phyloP scores from a whole-genome alignment of 495 filamentous ascomycete genomes.

The Hypoxylon trugodes region DNA sequence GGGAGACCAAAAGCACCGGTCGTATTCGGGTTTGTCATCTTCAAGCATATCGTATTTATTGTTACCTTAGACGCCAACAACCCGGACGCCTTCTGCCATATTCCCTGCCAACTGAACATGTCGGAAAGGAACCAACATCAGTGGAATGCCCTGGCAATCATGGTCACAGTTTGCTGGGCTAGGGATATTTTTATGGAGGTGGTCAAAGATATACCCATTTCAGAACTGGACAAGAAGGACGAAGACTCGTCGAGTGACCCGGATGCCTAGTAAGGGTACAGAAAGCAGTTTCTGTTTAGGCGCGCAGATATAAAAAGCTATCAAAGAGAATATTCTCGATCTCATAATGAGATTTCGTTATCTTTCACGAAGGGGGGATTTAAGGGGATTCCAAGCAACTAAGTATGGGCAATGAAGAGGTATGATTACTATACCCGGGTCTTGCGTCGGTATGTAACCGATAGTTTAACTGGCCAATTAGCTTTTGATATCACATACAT shows the following conservation, averaged over 20 bases:
- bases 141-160: slow-evolving; percentile 44
- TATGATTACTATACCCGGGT: too few species aligned
- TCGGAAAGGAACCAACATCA: slow-evolving; percentile 42
- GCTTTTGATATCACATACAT: too few species aligned
- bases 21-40: slow-evolving; percentile 41
- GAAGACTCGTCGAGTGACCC: slow-evolving; percentile 32
- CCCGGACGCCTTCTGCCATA: slow-evolving; percentile 29
- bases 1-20: slow-evolving; percentile 21
- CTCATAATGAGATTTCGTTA: too few species aligned
- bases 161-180: slow-evolving; percentile 46
- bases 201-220: slow-evolving; percentile 5
- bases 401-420: too few species aligned
- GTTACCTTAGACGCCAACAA: slow-evolving; percentile 39
- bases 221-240: not conserved
- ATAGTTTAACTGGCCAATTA: too few species aligned
- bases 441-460: too few species aligned
- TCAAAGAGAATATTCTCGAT: too few species aligned
- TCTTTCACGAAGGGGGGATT: too few species aligned
- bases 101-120: slow-evolving; percentile 41
- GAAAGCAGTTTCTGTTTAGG: too few species aligned
- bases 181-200: slow-evolving; percentile 32
- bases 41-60: slow-evolving; percentile 43
- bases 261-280: slow-evolving; percentile 37
- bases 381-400: too few species aligned
- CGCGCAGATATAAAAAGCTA: too few species aligned